Conservation (phyloP, 2,329 filamentous ascomycete genomes). For the Penicillium sp. region DNA sequence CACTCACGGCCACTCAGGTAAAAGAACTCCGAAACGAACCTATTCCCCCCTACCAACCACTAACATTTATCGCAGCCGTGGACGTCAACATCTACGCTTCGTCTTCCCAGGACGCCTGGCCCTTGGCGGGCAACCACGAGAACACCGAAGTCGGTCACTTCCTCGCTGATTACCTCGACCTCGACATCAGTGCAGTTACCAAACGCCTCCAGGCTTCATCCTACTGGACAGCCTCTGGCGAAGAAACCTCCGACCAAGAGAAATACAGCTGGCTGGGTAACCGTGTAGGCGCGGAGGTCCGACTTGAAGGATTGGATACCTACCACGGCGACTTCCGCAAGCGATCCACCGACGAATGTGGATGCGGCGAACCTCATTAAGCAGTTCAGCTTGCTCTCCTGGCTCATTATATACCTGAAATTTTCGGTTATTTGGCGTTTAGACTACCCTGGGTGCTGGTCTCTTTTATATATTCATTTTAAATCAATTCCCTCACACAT, state of each 20-base stretch:
- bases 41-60: neutral
- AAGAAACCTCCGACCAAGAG: conserved; percentile 19
- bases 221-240: conserved; percentile 20
- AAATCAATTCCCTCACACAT: neutral
- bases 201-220: conserved; percentile 58
- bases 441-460: neutral
- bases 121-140: conserved; percentile 81
- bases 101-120: conserved; percentile 59
- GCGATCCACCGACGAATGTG: conserved; percentile 32
- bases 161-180: conserved; percentile 70
- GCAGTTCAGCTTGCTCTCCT: neutral
- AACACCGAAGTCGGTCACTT: conserved; percentile 91
- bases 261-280: conserved; percentile 42
- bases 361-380: conserved; percentile 28
- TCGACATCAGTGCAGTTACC: conserved; percentile 77
- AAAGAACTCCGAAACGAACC: conserved; percentile 1
- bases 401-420: neutral
- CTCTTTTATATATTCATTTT: neutral
- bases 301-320: conserved; percentile 40
- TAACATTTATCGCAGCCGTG: conserved; percentile 54
- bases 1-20: conserved; percentile 80
- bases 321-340: conserved; percentile 48
- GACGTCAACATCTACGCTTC: conserved; percentile 97
- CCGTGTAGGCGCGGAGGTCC: conserved; percentile 36
- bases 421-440: neutral